Evolutionary conservation across 305 asterid species (phyloP), one percentile per base, ranked within the genome.

Genomic region (Ilex paraguariensis): DNA sequence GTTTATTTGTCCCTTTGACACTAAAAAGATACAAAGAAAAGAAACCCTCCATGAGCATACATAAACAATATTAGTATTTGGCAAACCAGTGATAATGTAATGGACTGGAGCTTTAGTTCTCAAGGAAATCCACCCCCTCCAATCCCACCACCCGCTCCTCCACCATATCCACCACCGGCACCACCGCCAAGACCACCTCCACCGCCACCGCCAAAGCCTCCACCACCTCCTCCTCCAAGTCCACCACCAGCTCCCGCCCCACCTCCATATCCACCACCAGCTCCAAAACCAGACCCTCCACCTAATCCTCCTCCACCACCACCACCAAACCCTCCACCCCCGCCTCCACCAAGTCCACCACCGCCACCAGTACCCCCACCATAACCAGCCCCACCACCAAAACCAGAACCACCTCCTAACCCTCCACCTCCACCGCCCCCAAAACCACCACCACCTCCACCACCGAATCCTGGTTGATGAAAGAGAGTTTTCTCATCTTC

Each of bases 371-470:
- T 57, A 11, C 65, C 65, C 13, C 30, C 30, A 3, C 65, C 65
- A 61, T 16, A 54, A 7, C 65, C 65, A 49, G 40, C 3, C 28
- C 57, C 57, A 31, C 66, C 66, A 44, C 65, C 65, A 60, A 16
- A 48, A 28, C 65, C 65, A 31, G 46, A 51, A 45, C 65, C 65
- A 28, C 39, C 53, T 1, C 54, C 55, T 4, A 13, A 4, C 10
- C 64, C 65, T 44, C 56, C 65, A 5, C 1, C 64, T 52, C 58
- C 67, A 44, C 67, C 72, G 0, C 73, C 67, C 4, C 76, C 73
- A 11, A n/a, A n/a, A n/a, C 68, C 61, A 0, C 70, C 64, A 6
- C 57, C 31, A 5, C 70, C 74, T 64, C 62, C 76, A 33, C 60
- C 70, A 0, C 70, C 67, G 48, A 10, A n/a, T 48, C 53, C 10